Conservation (phyloP, 2,329 filamentous ascomycete species). For the Aspergillus quadrilineatus region DNA sequence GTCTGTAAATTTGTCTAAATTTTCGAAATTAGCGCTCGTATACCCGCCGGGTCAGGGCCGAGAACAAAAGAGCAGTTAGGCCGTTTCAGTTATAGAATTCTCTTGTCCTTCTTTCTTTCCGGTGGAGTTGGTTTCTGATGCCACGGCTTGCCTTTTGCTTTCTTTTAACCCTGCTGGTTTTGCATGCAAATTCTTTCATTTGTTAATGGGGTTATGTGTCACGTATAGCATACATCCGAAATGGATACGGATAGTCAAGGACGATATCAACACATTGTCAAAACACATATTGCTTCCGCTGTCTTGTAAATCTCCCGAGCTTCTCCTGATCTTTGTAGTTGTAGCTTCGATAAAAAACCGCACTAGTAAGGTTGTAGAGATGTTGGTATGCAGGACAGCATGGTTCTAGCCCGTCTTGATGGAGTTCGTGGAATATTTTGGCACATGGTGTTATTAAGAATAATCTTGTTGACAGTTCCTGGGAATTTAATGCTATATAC, state of each 20-base stretch:
- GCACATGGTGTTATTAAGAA: too few relatives aligned
- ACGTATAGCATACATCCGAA: conserved; percentile 28
- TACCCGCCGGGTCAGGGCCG: conserved; percentile 41
- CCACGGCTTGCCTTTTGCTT: conserved; percentile 26
- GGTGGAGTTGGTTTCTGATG: conserved; percentile 21
- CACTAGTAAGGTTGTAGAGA: too few relatives aligned
- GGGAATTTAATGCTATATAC: too few relatives aligned
- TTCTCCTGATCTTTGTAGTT: too few relatives aligned
- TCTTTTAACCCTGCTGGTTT: conserved; percentile 25
- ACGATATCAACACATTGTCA: background rate
- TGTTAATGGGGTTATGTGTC: conserved; percentile 29
- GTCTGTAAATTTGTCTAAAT: conserved; percentile 36
- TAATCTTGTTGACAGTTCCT: too few relatives aligned
- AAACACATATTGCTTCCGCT: too few relatives aligned
- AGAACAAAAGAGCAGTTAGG: conserved; percentile 36
- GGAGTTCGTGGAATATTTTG: too few relatives aligned
- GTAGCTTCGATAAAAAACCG: too few relatives aligned
- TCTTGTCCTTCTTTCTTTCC: conserved; percentile 22
- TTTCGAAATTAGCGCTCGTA: conserved; percentile 39
- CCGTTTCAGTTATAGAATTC: conserved; percentile 29
- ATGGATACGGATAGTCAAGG: background rate
- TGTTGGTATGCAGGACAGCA: too few relatives aligned
- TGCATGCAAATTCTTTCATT: conserved; percentile 26
- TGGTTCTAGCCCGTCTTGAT: too few relatives aligned
- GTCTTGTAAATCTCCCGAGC: too few relatives aligned